These are phyloP conservation scores for Aspergillus pseudotamarii DNA, from an alignment of 2,329 filamentous ascomycete species.

Conservation along the genomic window DNA sequence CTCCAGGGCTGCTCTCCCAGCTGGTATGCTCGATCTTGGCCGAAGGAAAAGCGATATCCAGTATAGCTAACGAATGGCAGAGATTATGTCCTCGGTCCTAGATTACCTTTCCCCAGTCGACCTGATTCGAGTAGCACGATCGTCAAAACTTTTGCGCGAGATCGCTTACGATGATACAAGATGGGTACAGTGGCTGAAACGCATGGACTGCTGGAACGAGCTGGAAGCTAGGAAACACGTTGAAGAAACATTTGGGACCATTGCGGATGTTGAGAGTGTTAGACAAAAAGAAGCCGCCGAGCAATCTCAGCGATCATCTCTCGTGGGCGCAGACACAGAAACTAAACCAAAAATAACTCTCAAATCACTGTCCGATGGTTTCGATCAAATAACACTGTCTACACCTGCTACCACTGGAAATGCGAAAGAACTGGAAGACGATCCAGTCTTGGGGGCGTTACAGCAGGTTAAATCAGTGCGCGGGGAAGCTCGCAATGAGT, in stretches of 20 bases:
- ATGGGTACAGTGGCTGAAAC: conserved; percentile 84
- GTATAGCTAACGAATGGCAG: conserved; percentile 50
- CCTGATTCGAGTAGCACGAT: conserved; percentile 80
- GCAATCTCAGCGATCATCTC: conserved; percentile 16
- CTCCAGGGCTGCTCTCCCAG: conserved; percentile 76
- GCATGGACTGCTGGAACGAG: conserved; percentile 93
- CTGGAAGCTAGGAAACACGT: conserved; percentile 77
- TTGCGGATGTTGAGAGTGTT: conserved; percentile 29
- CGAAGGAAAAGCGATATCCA: neutral
- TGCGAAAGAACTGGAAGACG: conserved; percentile 55
- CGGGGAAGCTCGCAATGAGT: conserved; percentile 84
- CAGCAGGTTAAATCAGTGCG: conserved; percentile 74
- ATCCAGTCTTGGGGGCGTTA: conserved; percentile 69
- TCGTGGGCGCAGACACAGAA: conserved; percentile 19
- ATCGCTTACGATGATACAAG: conserved; percentile 98
- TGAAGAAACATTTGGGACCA: conserved; percentile 63
- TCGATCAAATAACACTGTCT: conserved; percentile 72
- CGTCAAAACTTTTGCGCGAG: conserved; percentile 84
- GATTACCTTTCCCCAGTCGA: conserved; percentile 86
- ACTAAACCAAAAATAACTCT: conserved; percentile 23
- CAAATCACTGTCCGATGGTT: conserved; percentile 65
- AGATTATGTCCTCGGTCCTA: conserved; percentile 84
- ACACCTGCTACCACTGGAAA: conserved; percentile 36
- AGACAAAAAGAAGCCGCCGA: conserved; percentile 30
- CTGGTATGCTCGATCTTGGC: conserved; percentile 59